These are phyloP conservation scores for Rhizopus delemar DNA, from an alignment of 371 early-diverging fungal genomes.

Conservation along the genomic window DNA sequence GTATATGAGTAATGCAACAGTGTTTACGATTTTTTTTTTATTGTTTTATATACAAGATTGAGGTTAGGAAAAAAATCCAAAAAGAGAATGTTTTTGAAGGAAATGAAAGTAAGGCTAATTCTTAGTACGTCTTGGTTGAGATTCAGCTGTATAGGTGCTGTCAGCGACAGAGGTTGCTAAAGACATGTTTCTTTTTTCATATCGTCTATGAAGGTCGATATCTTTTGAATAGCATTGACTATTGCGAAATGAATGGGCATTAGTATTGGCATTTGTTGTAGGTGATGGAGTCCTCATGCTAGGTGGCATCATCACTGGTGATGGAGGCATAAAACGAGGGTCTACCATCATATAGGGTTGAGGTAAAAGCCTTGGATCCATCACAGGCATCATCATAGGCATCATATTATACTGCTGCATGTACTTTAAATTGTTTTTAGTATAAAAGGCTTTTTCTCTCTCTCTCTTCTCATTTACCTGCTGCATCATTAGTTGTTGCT, in stretches of 20 bases:
- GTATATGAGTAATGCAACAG: too few species aligned
- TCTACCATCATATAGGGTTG: constrained; percentile 35
- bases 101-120: constrained; percentile 2
- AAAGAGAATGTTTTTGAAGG: not conserved
- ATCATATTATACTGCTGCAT: constrained; percentile 21
- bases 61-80: not conserved
- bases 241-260: not conserved
- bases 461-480: constrained; percentile 21
- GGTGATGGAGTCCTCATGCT: not conserved
- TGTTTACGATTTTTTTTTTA: too few species aligned
- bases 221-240: not conserved
- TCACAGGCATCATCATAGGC: constrained; percentile 37
- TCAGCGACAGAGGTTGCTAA: constrained; percentile 1
- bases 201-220: not conserved
- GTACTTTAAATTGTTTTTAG: constrained; percentile 11
- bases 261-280: not conserved
- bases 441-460: constrained; percentile 9
- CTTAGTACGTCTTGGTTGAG: constrained; percentile 2
- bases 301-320: constrained; percentile 14
- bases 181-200: constrained; percentile 6
- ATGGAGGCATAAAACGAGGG: constrained; percentile 28
- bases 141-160: not conserved
- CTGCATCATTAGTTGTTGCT: constrained; percentile 36
- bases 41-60: too few species aligned
- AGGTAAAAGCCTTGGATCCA: constrained; percentile 42